Percentiles rank a stretch among this genome's conserved stretches.
phyloP scores from a whole-genome alignment of 2,329 filamentous ascomycete species.

The Epichloe glyceriae region DNA sequence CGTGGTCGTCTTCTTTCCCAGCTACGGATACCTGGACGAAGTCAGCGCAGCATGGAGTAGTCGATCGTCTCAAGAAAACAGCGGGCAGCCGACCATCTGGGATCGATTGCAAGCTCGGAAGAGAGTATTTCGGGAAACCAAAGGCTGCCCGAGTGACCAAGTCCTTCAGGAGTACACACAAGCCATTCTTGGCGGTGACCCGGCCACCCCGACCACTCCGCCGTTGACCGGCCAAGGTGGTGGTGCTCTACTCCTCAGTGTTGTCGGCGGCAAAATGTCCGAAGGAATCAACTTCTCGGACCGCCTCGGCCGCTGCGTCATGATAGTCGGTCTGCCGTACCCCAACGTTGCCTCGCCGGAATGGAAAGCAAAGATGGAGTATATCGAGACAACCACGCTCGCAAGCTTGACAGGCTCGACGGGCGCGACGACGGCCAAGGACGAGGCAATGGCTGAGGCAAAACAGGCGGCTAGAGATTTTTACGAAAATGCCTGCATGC shows the following conservation, averaged over 20 bases:
- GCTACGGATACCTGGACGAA: conserved; percentile 76
- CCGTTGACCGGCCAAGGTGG: conserved; percentile 11
- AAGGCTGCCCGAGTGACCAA: conserved; percentile 48
- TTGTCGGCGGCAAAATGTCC: conserved; percentile 87
- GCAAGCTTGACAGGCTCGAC: conserved; percentile 18
- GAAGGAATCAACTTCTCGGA: conserved; percentile 99
- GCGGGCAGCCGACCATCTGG: conserved; percentile 36
- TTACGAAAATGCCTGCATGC: conserved; percentile 92
- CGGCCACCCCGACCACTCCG: background rate
- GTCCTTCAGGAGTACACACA: conserved; percentile 60
- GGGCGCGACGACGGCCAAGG: conserved; percentile 9
- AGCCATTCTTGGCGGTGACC: conserved; percentile 41
- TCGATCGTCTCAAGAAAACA: conserved; percentile 20
- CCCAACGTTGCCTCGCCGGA: conserved; percentile 81
- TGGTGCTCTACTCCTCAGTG: conserved; percentile 74
- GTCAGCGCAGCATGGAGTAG: conserved; percentile 49
- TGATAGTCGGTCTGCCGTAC: conserved; percentile 87
- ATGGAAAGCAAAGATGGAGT: conserved; percentile 85
- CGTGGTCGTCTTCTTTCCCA: conserved; percentile 89
- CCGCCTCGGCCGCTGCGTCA: conserved; percentile 71
- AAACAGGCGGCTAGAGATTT: conserved; percentile 60
- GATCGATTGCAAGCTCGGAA: conserved; percentile 46
- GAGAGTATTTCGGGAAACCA: conserved; percentile 45
- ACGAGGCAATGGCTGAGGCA: conserved; percentile 17
- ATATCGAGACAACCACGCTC: conserved; percentile 54